phyloP scores from a whole-genome alignment of 768 basidiomycete genomes.

The Suillus hirtellus region DNA sequence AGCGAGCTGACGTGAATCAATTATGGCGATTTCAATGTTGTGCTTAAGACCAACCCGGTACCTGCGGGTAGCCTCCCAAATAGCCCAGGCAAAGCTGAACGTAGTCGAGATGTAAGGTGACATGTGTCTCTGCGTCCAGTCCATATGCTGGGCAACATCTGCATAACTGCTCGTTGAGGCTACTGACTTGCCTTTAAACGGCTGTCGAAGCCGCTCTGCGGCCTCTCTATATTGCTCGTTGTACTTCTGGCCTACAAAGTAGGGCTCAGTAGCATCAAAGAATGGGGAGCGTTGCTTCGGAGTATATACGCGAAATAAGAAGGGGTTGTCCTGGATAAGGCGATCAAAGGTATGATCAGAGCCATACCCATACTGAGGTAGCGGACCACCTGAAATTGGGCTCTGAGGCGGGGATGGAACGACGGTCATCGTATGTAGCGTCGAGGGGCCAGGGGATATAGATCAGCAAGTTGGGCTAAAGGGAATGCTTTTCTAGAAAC shows the following conservation, averaged over 20 bases:
- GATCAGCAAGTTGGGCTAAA: slow-evolving; percentile 10
- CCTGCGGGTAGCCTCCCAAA: slow-evolving; percentile 81
- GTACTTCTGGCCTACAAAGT: slow-evolving; percentile 70
- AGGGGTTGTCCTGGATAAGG: slow-evolving; percentile 64
- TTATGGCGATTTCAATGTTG: slow-evolving; percentile 75
- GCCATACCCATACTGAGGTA: slow-evolving; percentile 78
- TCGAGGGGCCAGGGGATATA: slow-evolving; percentile 14
- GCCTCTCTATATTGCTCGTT: slow-evolving; percentile 41
- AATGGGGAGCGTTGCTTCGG: slow-evolving; percentile 61
- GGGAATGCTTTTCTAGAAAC: slow-evolving; percentile 31
- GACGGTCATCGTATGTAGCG: slow-evolving; percentile 26
- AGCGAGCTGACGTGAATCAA: slow-evolving; percentile 63
- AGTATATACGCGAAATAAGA: slow-evolving; percentile 80
- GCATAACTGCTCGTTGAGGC: slow-evolving; percentile 45
- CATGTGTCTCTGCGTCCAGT: slow-evolving; percentile 71
- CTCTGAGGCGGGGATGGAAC: slow-evolving; percentile 20
- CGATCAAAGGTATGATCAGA: slow-evolving; percentile 60
- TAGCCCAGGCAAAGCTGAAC: slow-evolving; percentile 79
- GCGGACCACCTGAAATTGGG: slow-evolving; percentile 27
- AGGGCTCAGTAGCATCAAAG: slow-evolving; percentile 56
- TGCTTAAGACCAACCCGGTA: slow-evolving; percentile 73
- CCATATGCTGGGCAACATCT: slow-evolving; percentile 70
- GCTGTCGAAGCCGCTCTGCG: slow-evolving; percentile 38
- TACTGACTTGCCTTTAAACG: slow-evolving; percentile 31
- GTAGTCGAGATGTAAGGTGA: slow-evolving; percentile 76